Percentiles rank a stretch among this genome's conserved stretches.
phyloP scores from a whole-genome alignment of 176 grass and related monocot species.

The Tillandsia leiboldiana region DNA sequence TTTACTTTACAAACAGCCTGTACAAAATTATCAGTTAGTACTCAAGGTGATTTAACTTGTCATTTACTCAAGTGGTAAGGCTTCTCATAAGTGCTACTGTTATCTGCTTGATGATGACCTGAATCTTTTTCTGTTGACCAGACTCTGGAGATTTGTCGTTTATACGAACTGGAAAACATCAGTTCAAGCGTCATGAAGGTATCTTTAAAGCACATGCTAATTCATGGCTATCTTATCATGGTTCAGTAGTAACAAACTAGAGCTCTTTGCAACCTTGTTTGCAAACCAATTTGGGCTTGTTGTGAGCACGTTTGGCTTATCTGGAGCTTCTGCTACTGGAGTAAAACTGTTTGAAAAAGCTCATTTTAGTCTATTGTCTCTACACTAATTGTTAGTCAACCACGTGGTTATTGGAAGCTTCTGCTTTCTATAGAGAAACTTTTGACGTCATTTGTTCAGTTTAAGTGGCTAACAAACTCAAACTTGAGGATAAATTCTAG shows the following conservation, averaged over 20 bases:
- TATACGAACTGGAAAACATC: constrained; percentile 77
- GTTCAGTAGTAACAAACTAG: neutral
- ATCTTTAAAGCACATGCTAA: constrained; percentile 21
- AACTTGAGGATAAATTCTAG: constrained; percentile 1
- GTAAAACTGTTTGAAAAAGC: too few species aligned
- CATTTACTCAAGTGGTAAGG: constrained; percentile 6
- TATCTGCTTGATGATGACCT: constrained; percentile 9
- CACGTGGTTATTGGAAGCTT: too few species aligned
- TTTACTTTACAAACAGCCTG: constrained; percentile 81
- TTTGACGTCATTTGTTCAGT: neutral
- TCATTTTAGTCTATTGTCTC: too few species aligned
- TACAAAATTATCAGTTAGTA: constrained; percentile 53
- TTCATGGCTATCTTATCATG: neutral
- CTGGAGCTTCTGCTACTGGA: too few species aligned
- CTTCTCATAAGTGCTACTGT: constrained; percentile 6
- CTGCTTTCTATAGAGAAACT: neutral
- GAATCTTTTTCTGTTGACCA: constrained; percentile 31
- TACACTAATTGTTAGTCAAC: too few species aligned
- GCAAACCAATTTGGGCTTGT: too few species aligned
- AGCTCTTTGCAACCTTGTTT: too few species aligned
- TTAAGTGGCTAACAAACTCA: constrained; percentile 3
- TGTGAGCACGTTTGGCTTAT: too few species aligned
- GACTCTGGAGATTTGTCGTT: constrained; percentile 86
- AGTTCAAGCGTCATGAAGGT: constrained; percentile 82
- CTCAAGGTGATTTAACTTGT: constrained; percentile 56